Percentiles rank a stretch among this genome's conserved stretches.
These are phyloP conservation scores for Cladophialophora immunda DNA, from an alignment of 2,329 filamentous ascomycete species.

Conservation along the genomic window DNA sequence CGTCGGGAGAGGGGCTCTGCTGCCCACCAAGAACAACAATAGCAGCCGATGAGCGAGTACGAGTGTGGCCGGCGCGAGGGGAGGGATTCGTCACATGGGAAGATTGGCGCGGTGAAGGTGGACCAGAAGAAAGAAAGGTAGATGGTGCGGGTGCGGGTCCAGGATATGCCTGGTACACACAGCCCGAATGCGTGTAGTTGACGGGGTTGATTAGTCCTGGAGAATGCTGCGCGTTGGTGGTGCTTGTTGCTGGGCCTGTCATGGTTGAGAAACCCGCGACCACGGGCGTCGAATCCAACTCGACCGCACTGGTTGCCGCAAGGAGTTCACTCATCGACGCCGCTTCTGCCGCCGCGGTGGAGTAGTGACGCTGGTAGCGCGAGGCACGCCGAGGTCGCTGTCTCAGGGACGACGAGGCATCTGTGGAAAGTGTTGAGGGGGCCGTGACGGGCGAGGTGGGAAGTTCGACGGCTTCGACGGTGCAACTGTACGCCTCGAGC, in stretches of 20 bases:
- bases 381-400: background rate
- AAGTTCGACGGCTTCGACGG: slow-evolving; percentile 7
- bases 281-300: slow-evolving; percentile 2
- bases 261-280: background rate
- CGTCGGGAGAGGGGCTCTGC: background rate
- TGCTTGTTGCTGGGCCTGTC: no score
- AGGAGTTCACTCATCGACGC: background rate
- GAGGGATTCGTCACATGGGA: background rate
- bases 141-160: no score
- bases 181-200: background rate
- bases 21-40: no score
- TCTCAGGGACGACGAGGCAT: background rate
- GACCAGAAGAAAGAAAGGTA: no score
- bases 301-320: background rate
- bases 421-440: background rate
- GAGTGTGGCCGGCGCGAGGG: background rate
- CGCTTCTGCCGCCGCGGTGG: background rate
- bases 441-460: slow-evolving; percentile 4
- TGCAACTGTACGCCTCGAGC: background rate
- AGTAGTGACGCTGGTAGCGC: background rate
- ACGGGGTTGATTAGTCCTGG: background rate
- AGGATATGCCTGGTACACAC: background rate
- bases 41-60: background rate
- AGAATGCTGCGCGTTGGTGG: background rate
- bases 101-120: background rate